Evolutionary conservation across 2,329 filamentous ascomycete species (phyloP), one percentile per base, ranked within the genome.

Genomic region (Ceratocystis ficicola): DNA sequence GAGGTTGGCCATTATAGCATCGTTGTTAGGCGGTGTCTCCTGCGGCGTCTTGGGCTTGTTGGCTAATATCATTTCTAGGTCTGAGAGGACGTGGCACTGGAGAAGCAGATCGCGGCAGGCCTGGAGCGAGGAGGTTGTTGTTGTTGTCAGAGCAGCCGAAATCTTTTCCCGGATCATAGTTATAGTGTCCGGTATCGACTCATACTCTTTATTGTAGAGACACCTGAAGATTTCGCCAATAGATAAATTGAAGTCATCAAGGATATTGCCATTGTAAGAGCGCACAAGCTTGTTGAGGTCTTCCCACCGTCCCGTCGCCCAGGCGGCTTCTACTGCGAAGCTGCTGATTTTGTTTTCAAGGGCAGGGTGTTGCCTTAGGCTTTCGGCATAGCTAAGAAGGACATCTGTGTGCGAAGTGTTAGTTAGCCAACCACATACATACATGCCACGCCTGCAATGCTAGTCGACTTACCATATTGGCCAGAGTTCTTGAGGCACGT

Each of bases 401-500:
- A 89, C 87, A 76, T 95, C 89, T 93, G 10, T 41, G 10, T 4
- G 68, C 28, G 66, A 32, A 62, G 44, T 20, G 70, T 72, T 70
- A 73, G 70, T 68, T 20, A 70, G 67, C 6, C 6, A 4, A 48
- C 46, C 36, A 17, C 5, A 30, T 22, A 17, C 44, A 64, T 59
- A 61, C 44, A 28, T 59, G 17, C 12, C 7, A 48, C 41, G 12
- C 41, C 57, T 59, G 20, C 25, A 59, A 17, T 3, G 20, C 1
- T 7, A 10, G 20, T 32, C 30, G 20, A 73, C 79, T 74, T 78
- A 92, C 89, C 89, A 75, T 96, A 87, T 73, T 97, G 94, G 0
- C 93, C 94, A n/a, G 92, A 95, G 73, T 96, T 91, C 72, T 91
- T 92, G 8, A 99, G 79, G 71, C 94, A 97, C 36, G 86, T 88